Evolutionary conservation across 2,329 filamentous ascomycete genomes (phyloP), one percentile per base, ranked within the genome.

Genomic region (Zasmidium citrigriseum): DNA sequence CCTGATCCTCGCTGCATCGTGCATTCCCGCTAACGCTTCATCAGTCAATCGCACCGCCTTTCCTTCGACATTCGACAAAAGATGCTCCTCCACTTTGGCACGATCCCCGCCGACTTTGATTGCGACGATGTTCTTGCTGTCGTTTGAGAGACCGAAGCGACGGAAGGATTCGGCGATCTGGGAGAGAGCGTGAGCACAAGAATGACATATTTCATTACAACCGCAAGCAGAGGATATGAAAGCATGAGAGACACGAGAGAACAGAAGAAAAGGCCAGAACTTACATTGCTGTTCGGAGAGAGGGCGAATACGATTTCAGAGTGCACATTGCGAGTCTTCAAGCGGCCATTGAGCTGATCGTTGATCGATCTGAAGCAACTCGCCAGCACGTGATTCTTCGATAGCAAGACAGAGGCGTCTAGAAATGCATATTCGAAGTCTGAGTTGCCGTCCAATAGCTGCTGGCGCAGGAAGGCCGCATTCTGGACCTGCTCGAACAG

Each of bases 391-490:
- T 96, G 92, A 4, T 82, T 77, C 27, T 87, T 82, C 1, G 90
- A 92, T 22, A 92, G 74, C 57, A 96, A 79, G 73, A 90, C 85
- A 47, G 85, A 86, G 20, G 92, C 92, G 76, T 99, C 93, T 48
- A 99, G 84, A 65, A 99, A 89, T 29, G 93, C 92, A 80, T 98
- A 98, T 75, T 98, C 92, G 68, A 93, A 98, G 9, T 88, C 87
- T 11, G 85, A 71, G 71, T 98, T 96, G 53, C 90, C 89, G 4
- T 86, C 83, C n/a, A 98, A 81, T 4, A 99, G 85, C 77, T 97
- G 93, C 66, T 88, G 81, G 53, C 92, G 88, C 46, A 99, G 80
- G 70, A 89, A 92, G 0, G 83, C 76, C 11, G 91, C 84, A 73
- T 99, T 99, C 61, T 83, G 73, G 57, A 98, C 85, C 72, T 90